Evolutionary conservation across 345 rosid genomes (phyloP).

Genomic region (Heritiera littoralis): DNA sequence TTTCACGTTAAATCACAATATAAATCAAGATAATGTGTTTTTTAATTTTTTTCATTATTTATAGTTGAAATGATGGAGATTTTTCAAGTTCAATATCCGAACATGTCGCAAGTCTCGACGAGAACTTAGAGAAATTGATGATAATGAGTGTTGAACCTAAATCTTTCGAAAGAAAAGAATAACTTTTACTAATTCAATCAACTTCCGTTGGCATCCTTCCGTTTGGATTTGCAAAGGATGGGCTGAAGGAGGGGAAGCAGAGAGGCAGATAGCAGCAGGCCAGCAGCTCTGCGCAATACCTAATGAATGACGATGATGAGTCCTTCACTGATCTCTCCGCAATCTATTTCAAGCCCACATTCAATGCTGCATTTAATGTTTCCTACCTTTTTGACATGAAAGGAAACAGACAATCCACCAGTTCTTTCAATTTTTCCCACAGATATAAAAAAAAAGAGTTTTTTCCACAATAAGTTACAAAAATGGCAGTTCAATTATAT

Average conservation of each 20-base stretch:
- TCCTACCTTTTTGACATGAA: neutral
- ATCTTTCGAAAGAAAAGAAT: too few relatives aligned
- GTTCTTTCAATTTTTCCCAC: neutral
- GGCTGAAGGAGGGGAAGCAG: neutral
- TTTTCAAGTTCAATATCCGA: too few relatives aligned
- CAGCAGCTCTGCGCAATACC: neutral
- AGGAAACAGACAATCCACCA: conserved; percentile 15
- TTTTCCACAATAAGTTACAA: neutral
- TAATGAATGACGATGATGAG: conserved; percentile 5
- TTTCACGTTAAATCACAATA: too few relatives aligned
- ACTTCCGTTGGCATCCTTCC: neutral
- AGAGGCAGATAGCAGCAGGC: neutral
- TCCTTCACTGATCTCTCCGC: conserved; percentile 4
- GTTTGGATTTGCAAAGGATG: neutral
- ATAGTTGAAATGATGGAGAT: too few relatives aligned
- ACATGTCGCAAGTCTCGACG: too few relatives aligned
- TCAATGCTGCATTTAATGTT: conserved; percentile 20
- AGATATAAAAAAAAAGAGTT: neutral
- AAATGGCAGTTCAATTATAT: conserved; percentile 12
- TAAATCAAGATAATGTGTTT: too few relatives aligned
- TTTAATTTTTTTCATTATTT: too few relatives aligned
- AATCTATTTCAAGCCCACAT: conserved; percentile 2
- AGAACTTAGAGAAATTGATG: too few relatives aligned
- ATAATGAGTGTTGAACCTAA: too few relatives aligned
- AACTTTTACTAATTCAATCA: too few relatives aligned